A percentile compares a stretch with the other conserved stretches of the same genome.
phyloP scores from a whole-genome alignment of 768 basidiomycete genomes.

The Mrakia blollopis region DNA sequence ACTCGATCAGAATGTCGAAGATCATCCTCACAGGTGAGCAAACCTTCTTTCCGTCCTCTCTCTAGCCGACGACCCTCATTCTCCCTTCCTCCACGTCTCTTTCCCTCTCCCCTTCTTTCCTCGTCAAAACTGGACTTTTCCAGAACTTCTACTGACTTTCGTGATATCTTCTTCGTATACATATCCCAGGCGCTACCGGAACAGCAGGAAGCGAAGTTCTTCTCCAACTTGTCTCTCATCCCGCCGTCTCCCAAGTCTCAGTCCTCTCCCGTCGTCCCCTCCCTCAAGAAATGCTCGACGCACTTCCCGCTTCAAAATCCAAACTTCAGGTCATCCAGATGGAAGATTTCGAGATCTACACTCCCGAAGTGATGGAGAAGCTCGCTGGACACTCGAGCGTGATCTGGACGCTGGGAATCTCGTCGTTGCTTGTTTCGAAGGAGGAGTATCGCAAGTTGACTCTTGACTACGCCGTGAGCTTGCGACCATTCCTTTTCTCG shows the following conservation, averaged over 20 bases:
- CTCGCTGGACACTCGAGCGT: background rate
- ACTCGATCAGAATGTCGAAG: no score
- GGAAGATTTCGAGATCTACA: background rate
- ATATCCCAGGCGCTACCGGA: background rate
- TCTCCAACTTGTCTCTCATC: background rate
- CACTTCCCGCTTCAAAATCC: background rate
- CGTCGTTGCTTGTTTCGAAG: background rate
- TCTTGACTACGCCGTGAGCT: background rate
- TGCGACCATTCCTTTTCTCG: background rate
- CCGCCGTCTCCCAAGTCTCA: background rate
- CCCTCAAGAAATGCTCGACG: background rate
- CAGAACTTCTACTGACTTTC: no score
- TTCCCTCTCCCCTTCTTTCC: no score
- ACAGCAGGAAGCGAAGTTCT: conserved; percentile 5
- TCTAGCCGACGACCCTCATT: no score
- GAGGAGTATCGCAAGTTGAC: background rate
- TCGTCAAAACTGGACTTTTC: no score
- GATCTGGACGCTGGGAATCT: background rate
- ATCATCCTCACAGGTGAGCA: no score
- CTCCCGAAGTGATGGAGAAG: background rate
- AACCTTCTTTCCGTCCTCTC: no score
- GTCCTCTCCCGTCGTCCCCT: background rate
- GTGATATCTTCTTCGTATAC: background rate
- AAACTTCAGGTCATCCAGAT: background rate
- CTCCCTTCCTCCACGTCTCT: no score